These are phyloP conservation scores for Hydnum rufescens DNA, from an alignment of 768 basidiomycete genomes.

Conservation along the genomic window DNA sequence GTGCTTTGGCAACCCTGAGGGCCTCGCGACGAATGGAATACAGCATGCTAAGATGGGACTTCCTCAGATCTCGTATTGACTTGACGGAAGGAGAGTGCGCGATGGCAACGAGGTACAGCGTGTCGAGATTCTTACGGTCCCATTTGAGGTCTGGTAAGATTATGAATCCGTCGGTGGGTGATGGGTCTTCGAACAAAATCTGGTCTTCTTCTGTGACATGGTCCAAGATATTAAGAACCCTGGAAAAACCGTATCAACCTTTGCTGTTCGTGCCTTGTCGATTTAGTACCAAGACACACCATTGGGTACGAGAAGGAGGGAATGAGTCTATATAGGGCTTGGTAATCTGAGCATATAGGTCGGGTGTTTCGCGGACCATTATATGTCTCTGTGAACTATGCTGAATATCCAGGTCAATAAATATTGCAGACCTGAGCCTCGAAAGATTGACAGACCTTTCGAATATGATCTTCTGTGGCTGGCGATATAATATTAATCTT, in stretches of 20 bases:
- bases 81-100: conserved; percentile 38
- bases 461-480: conserved; percentile 75
- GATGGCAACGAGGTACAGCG: conserved; percentile 76
- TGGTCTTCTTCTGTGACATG: conserved; percentile 58
- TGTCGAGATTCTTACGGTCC: conserved; percentile 55
- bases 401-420: conserved; percentile 20
- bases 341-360: conserved; percentile 48
- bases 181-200: conserved; percentile 39
- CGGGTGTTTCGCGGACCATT: conserved; percentile 71
- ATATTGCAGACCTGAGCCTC: not conserved
- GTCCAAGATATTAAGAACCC: conserved; percentile 71
- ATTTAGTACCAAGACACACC: conserved; percentile 26
- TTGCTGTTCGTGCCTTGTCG: not conserved
- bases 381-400: conserved; percentile 53
- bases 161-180: conserved; percentile 37
- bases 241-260: conserved; percentile 16
- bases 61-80: conserved; percentile 57
- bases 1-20: conserved; percentile 29
- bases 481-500: conserved; percentile 76
- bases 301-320: conserved; percentile 57
- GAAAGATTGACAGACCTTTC: conserved; percentile 32
- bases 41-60: conserved; percentile 45
- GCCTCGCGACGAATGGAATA: conserved; percentile 41
- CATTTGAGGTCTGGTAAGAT: conserved; percentile 96
- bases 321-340: conserved; percentile 63